A percentile compares a stretch with the other conserved stretches of the same genome.
Conservation (phyloP, 208 protist species). For the Trypanosoma cruzi region DNA sequence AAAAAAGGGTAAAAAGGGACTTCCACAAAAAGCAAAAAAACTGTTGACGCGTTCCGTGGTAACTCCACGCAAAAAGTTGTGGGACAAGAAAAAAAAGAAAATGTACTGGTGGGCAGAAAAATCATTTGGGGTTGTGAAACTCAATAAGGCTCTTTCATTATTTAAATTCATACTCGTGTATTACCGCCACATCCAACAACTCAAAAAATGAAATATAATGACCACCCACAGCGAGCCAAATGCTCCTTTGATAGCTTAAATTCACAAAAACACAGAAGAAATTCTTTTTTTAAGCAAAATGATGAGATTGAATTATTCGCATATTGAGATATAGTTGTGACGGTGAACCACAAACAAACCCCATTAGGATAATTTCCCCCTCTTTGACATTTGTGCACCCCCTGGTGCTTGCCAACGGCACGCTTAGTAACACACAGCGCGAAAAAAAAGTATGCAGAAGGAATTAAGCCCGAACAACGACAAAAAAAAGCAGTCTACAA, state of each 20-base stretch:
- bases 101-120: background rate
- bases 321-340: background rate
- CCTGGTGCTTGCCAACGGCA: background rate
- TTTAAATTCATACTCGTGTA: background rate
- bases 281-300: background rate
- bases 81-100: background rate
- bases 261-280: background rate
- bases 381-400: background rate
- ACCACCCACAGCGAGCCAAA: background rate
- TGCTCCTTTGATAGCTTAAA: background rate
- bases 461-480: no score
- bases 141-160: background rate
- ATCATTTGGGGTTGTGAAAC: background rate
- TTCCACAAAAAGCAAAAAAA: background rate
- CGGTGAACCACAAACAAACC: background rate
- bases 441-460: no score
- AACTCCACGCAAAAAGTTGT: background rate
- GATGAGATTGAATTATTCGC: background rate
- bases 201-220: background rate
- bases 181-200: background rate
- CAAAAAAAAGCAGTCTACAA: no score
- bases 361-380: background rate
- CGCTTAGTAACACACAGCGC: no score
- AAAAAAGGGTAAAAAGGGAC: slow-evolving; percentile 1
- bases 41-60: background rate